phyloP scores from a whole-genome alignment of 371 early-diverging fungal species.

The Massospora cicadina region DNA sequence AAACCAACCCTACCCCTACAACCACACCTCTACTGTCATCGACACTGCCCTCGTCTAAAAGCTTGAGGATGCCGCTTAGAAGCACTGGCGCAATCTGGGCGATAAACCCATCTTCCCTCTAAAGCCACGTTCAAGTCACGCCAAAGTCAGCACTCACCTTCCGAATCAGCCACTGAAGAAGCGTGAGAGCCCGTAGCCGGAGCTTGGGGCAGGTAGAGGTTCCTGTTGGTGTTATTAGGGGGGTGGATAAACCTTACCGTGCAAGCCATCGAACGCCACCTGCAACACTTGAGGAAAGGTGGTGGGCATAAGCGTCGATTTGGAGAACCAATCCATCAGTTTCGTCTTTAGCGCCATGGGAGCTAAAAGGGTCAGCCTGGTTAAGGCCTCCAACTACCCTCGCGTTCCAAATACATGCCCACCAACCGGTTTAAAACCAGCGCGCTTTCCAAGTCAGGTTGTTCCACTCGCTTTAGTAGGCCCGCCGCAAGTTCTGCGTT shows the following conservation, averaged over 20 bases:
- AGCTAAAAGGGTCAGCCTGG: constrained; percentile 18
- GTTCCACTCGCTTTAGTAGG: background rate
- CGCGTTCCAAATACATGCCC: background rate
- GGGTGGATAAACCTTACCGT: constrained; percentile 23
- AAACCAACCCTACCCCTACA: background rate
- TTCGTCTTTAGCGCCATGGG: constrained; percentile 36
- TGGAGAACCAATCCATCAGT: constrained; percentile 36
- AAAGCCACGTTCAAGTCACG: no score
- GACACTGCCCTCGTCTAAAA: background rate
- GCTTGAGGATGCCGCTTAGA: background rate
- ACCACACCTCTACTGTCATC: background rate
- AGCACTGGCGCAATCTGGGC: background rate
- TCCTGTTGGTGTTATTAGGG: constrained; percentile 18
- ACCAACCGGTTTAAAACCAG: background rate
- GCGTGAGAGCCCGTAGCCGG: constrained; percentile 52
- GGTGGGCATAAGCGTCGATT: constrained; percentile 43
- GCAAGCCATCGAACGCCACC: constrained; percentile 59
- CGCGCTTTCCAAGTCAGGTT: no score
- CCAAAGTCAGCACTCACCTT: constrained; percentile 44
- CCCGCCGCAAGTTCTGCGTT: background rate
- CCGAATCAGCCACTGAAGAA: constrained; percentile 71
- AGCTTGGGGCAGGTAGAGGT: constrained; percentile 38
- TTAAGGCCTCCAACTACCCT: constrained; percentile 14
- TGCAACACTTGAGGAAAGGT: constrained; percentile 44
- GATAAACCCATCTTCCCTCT: background rate